These are phyloP conservation scores for Blastomyces gilchristii DNA, from an alignment of 2,329 filamentous ascomycete genomes.

Conservation along the genomic window DNA sequence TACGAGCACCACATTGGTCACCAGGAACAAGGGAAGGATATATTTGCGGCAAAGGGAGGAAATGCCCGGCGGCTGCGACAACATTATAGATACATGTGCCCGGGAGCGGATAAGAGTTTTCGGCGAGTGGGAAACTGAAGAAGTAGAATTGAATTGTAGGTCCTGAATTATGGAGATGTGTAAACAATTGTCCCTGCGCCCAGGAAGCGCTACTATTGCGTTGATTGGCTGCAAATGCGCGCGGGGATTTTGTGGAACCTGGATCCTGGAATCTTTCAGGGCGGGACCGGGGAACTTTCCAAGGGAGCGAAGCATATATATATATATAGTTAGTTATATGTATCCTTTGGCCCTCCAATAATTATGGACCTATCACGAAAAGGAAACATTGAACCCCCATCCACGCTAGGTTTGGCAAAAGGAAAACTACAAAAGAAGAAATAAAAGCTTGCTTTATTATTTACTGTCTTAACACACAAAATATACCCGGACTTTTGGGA, in stretches of 20 bases:
- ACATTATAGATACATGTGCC: conserved; percentile 13
- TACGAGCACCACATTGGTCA: conserved; percentile 1
- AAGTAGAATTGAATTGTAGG: background rate
- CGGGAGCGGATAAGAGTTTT: background rate
- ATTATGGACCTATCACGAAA: too few relatives aligned
- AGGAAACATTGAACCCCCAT: background rate
- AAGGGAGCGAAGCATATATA: too few relatives aligned
- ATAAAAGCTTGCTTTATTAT: background rate
- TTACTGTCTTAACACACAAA: background rate
- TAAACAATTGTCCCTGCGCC: too few relatives aligned
- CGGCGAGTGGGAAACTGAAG: background rate
- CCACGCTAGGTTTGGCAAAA: background rate
- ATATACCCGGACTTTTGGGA: background rate
- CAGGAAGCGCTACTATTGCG: too few relatives aligned
- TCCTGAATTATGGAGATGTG: background rate
- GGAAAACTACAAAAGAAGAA: background rate
- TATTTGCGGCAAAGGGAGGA: conserved; percentile 5
- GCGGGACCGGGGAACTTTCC: too few relatives aligned
- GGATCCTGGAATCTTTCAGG: too few relatives aligned
- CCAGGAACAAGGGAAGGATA: conserved; percentile 6
- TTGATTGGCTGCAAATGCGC: background rate
- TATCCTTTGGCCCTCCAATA: too few relatives aligned
- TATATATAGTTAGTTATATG: too few relatives aligned
- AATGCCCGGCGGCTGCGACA: conserved; percentile 6
- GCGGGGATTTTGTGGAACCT: too few relatives aligned